Conservation (phyloP, 2,329 filamentous ascomycete genomes). For the Trichothecium roseum region DNA sequence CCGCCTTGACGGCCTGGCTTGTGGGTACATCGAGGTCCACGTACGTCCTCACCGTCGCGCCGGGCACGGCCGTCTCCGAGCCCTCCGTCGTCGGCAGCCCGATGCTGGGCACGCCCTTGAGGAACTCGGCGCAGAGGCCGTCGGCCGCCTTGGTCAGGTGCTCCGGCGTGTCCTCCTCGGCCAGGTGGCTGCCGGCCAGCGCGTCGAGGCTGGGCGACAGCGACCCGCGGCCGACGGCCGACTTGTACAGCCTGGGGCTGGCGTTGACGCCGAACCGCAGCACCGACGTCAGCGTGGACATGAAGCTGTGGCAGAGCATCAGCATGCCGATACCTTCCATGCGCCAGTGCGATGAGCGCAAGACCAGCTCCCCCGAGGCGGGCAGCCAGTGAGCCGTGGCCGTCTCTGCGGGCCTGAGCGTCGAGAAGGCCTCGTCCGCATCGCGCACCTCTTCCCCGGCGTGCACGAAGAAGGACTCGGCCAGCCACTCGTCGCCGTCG, state of each 20-base stretch:
- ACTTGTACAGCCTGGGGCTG: too few relatives aligned
- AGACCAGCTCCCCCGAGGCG: conserved; percentile 4
- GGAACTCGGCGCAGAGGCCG: conserved; percentile 8
- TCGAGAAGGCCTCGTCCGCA: conserved; percentile 1
- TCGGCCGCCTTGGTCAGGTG: conserved; percentile 9
- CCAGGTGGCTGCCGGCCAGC: conserved; percentile 9
- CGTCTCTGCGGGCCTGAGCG: conserved; percentile 1
- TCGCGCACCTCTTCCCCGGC: not conserved
- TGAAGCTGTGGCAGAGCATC: conserved; percentile 12
- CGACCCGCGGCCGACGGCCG: conserved; percentile 9
- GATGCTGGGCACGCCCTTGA: conserved; percentile 5
- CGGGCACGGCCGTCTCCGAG: conserved; percentile 9
- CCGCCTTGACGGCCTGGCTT: conserved; percentile 10
- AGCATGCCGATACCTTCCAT: conserved; percentile 16
- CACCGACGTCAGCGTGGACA: conserved; percentile 12
- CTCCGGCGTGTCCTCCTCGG: conserved; percentile 12
- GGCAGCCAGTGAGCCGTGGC: conserved; percentile 8
- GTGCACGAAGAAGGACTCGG: conserved; percentile 6
- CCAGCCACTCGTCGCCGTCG: conserved; percentile 2
- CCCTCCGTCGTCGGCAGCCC: conserved; percentile 14
- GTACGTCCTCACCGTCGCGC: conserved; percentile 9
- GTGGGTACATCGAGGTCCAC: conserved; percentile 8
- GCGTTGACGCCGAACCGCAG: conserved; percentile 7
- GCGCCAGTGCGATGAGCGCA: conserved; percentile 15
- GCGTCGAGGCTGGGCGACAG: conserved; percentile 17